Percentiles rank a stretch among this genome's conserved stretches.
These are phyloP conservation scores for Solanum tacnaense DNA, from an alignment of 257 asterid species.

Conservation along the genomic window DNA sequence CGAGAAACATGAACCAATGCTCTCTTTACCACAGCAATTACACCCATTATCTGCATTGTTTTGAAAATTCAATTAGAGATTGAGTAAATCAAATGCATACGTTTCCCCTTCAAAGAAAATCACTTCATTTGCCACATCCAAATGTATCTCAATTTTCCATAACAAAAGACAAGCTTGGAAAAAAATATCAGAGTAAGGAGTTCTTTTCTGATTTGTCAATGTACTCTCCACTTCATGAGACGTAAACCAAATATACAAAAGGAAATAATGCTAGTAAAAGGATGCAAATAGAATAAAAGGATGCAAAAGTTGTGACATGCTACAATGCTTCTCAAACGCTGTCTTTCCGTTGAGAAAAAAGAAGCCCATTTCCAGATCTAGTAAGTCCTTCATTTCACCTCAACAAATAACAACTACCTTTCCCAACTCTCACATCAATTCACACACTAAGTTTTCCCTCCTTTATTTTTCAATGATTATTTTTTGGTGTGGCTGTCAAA, in stretches of 20 bases:
- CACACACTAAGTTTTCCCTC: background rate
- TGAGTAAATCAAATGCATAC: background rate
- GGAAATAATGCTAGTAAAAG: background rate
- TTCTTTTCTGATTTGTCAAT: background rate
- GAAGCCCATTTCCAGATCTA: background rate
- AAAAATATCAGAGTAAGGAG: background rate
- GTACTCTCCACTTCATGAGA: background rate
- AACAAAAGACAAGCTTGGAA: background rate
- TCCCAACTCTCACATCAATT: background rate
- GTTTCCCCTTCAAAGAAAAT: background rate
- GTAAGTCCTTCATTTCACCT: background rate
- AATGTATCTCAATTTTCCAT: background rate
- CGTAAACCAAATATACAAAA: background rate
- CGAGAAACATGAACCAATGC: conserved; percentile 40
- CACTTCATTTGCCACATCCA: background rate
- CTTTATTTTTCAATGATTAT: background rate
- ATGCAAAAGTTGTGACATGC: background rate
- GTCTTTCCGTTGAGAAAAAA: background rate
- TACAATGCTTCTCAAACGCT: background rate
- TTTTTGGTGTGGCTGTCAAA: background rate
- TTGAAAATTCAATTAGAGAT: conserved; percentile 1
- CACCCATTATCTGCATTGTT: conserved; percentile 43
- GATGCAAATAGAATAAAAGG: background rate
- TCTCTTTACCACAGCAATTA: conserved; percentile 33
- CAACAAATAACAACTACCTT: background rate